Evolutionary conservation across 2,329 filamentous ascomycete species (phyloP), one percentile per base, ranked within the genome.

Genomic region (Talaromyces rugulosus): DNA sequence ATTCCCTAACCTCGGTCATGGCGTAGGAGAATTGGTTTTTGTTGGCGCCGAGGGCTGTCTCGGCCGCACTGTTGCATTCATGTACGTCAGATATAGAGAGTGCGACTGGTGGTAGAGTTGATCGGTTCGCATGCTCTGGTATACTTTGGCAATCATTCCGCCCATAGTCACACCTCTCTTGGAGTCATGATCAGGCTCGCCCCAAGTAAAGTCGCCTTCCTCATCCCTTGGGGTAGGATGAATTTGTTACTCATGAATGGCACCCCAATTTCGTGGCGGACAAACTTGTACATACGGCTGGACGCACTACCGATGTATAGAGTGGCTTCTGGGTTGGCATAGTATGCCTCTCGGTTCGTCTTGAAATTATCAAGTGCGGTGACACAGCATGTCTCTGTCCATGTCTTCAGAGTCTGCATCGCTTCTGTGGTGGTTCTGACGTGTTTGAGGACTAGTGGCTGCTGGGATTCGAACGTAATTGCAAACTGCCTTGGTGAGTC

Each of bases 71-170:
- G 44, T 16, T 50, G 44, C 18, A 50, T 50, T 50, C 44, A 50
- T 50, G 44, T 50, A 50, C 44, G 44, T 50, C 44, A 11, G 44
- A 50, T 18, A 50, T 27, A 27, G 44, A 18, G 9, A 50, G 44
- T 5, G 44, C 44, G 44, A 50, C 44, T 50, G 44, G 44, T 50
- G 44, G 47, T 51, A 51, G 47, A 51, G 47, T 12, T 51, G 47
- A 51, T 18, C 47, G n/a, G 47, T 51, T 51, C 47, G 47, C 47
- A 51, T 51, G 47, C 47, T 51, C 47, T 51, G n/a, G 47, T 51
- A 51, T 51, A 51, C 47, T 51, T 51, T 51, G 47, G 18, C 18
- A 51, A 51, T 51, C 47, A 51, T 23, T 51, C 18, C 47, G 47
- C 47, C 47, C 47, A 51, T 51, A 51, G 47, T 51, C 47, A 51